Conservation (phyloP, 2,329 filamentous ascomycete genomes). For the Trichoderma atroviride region DNA sequence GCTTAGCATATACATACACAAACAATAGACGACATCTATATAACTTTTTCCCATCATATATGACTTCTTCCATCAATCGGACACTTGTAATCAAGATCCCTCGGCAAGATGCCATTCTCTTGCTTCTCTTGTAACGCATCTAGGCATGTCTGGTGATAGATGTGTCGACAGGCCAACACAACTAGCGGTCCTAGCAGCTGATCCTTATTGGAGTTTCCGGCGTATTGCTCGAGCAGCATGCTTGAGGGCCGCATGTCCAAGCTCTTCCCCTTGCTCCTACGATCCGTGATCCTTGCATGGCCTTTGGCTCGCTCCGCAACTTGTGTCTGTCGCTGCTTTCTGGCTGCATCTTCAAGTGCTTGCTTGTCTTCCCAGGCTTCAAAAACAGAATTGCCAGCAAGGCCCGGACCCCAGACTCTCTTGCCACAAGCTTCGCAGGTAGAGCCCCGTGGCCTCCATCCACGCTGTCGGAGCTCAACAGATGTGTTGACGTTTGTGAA, state of each 20-base stretch:
- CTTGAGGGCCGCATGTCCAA: slow-evolving; percentile 46
- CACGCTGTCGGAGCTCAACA: slow-evolving; percentile 73
- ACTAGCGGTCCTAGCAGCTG: slow-evolving; percentile 66
- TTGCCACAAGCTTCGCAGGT: slow-evolving; percentile 84
- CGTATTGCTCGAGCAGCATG: slow-evolving; percentile 42
- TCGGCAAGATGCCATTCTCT: slow-evolving; percentile 51
- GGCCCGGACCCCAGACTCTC: slow-evolving; percentile 86
- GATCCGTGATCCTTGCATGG: slow-evolving; percentile 37
- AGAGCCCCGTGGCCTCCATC: slow-evolving; percentile 86
- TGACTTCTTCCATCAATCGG: slow-evolving; percentile 53
- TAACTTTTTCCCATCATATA: not conserved
- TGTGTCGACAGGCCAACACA: slow-evolving; percentile 70
- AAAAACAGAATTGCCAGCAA: slow-evolving; percentile 71
- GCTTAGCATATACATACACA: not conserved
- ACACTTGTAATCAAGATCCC: slow-evolving; percentile 56
- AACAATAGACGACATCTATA: not conserved
- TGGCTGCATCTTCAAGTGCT: slow-evolving; percentile 49
- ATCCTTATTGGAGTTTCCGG: slow-evolving; percentile 37
- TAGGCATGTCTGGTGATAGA: slow-evolving; percentile 69
- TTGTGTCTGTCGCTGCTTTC: slow-evolving; percentile 47
- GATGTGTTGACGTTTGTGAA: slow-evolving; percentile 82
- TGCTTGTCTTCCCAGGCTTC: slow-evolving; percentile 75
- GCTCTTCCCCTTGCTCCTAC: slow-evolving; percentile 50
- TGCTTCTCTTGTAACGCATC: slow-evolving; percentile 64
- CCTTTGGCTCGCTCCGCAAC: slow-evolving; percentile 44